Evolutionary conservation across 345 rosid species (phyloP), one percentile per base, ranked within the genome.

Genomic region (Salix purpurea): DNA sequence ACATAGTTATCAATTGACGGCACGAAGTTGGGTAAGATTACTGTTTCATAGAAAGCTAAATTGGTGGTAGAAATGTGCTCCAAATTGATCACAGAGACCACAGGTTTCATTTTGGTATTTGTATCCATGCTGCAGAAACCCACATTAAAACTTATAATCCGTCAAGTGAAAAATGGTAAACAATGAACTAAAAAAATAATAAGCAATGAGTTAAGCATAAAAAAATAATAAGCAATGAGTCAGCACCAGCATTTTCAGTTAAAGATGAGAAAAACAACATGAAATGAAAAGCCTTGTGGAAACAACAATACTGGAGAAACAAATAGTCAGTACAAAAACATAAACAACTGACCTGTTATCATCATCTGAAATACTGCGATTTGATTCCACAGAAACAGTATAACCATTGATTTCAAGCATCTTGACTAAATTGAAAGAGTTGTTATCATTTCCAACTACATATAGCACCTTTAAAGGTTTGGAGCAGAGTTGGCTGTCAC

Each of bases 1-100:
- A 78, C 74, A 44, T 86, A 86, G 36, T 48, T 78, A 19, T 83
- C 83, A 2, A 79, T 81, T 0, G 82, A 84, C 2, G 70, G 67
- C 65, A 84, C 80, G 50, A 87, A 83, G 76, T 87, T 79, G 4
- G 91, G 88, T 74, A 88, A 79, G 58, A 89, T 70, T 66, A 93
- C 86, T 2, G 82, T 79, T 76, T 86, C 81, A 24, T 76, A 90
- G 75, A 81, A 68, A 66, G 67, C 88, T 75, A 86, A 71, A 67
- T 74, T 85, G 30, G 77, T 72, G n/a, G 72, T 46, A 13, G 61
- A 73, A 65, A 89, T 80, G 54, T 84, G 67, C 52, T 83, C 80
- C 4, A 67, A 73, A 74, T 82, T 82, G 16, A 87, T 79, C 79
- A 90, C 72, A 19, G 76, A 76, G 46, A 87, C 84, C 15, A 64